Evolutionary conservation across 768 basidiomycete species (phyloP), one percentile per base, ranked within the genome.

Genomic region (Tricholoma saponaceum): DNA sequence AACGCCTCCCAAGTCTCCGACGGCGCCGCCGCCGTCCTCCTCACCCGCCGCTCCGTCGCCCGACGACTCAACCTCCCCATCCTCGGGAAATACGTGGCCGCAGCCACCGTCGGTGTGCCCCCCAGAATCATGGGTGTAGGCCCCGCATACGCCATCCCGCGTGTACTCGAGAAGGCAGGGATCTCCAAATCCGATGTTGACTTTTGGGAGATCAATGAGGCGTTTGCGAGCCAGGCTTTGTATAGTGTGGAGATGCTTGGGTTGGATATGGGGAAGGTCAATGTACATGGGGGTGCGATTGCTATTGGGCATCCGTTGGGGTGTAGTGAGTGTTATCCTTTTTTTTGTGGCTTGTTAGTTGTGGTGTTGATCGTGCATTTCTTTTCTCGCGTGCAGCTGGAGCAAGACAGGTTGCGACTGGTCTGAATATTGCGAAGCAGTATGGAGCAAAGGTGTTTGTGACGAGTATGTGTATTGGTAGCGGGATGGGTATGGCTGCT

Each of bases 121-220:
- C 91, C 91, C 44, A 83, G 84, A 60, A 85, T 94, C 69, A 95
- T 94, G 92, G 93, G 93, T 66, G 84, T 96, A 65, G 94, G 94
- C 54, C 94, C 94, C 2, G 90, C 90, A 33, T 89, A 82, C 70
- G 95, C 93, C 47, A 92, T 95, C 35, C 25, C 52, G 1, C 46
- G 62, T 56, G 79, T 79, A 2, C 84, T 95, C 56, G 77, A 81
- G 63, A 80, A 83, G 65, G 77, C 82, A 1, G 89, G 90, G 14
- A 76, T 95, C 50, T 69, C 73, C 43, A 75, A 78, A 58, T 74
- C 82, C 47, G 94, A 95, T 64, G 76, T 96, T 62, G 93, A 96
- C 74, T 91, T 95, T 68, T 96, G 77, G 73, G 91, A 95, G 74
- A 92, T 93, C 72, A 95, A 95, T 69, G 92, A 94, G 72, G 92